A percentile compares a stretch with the other conserved stretches of the same genome.
These are phyloP conservation scores for Aspergillus sp. DNA, from an alignment of 2,329 filamentous ascomycete genomes.

Conservation along the genomic window DNA sequence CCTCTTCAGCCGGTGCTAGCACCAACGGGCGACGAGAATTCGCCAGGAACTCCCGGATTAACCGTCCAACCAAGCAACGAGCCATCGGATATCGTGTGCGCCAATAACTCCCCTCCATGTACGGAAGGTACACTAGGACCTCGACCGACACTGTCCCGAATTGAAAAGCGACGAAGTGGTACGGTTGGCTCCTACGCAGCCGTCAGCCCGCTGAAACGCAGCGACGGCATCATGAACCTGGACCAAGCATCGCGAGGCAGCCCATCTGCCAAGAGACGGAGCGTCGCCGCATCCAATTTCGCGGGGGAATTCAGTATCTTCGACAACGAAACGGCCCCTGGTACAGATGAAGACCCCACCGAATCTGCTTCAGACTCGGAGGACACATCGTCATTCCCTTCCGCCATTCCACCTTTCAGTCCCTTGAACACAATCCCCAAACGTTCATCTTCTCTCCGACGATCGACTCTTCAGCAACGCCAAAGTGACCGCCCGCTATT, in stretches of 20 bases:
- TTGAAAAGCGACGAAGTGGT: constrained; percentile 47
- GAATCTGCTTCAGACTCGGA: constrained; percentile 22
- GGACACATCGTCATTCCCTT: constrained; percentile 21
- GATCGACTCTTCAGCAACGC: constrained; percentile 83
- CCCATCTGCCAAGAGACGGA: constrained; percentile 86
- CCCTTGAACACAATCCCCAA: constrained; percentile 57
- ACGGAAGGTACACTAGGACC: constrained; percentile 23
- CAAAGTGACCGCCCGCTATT: constrained; percentile 62
- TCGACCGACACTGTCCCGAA: constrained; percentile 38
- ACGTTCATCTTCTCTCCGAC: constrained; percentile 72
- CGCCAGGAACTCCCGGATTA: constrained; percentile 25
- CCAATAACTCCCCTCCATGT: constrained; percentile 35
- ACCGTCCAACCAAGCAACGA: constrained; percentile 18
- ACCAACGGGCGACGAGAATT: constrained; percentile 44
- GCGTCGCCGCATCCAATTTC: constrained; percentile 69
- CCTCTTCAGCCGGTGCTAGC: constrained; percentile 46
- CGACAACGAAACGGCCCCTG: constrained; percentile 44
- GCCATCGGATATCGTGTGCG: constrained; percentile 16
- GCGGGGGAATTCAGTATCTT: constrained; percentile 70
- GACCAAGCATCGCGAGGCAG: constrained; percentile 75
- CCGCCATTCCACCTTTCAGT: constrained; percentile 36
- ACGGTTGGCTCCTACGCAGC: constrained; percentile 48
- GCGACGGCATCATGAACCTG: constrained; percentile 82
- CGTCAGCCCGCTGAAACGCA: constrained; percentile 84
- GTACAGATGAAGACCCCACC: constrained; percentile 20